phyloP scores from a whole-genome alignment of 2,329 filamentous ascomycete genomes.

The Cordyceps farinosa region DNA sequence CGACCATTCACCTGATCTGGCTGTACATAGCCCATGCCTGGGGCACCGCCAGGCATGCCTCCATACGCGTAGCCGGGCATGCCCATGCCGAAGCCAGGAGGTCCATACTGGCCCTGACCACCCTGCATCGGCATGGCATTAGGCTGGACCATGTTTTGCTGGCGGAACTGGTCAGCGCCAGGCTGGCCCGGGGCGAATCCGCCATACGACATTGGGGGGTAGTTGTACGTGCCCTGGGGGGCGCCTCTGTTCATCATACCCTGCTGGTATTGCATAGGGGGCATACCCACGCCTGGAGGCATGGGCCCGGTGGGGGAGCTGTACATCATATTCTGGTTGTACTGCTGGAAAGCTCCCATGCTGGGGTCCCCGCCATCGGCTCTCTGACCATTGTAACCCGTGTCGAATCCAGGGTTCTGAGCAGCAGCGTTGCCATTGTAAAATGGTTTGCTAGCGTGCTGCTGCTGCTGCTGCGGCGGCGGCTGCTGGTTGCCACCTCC shows the following conservation, averaged over 20 bases:
- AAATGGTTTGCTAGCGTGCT: constrained; percentile 47
- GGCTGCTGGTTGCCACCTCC: constrained; percentile 37
- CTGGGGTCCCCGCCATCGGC: constrained; percentile 50
- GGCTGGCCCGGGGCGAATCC: constrained; percentile 47
- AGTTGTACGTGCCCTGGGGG: constrained; percentile 56
- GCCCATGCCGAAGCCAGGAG: constrained; percentile 49
- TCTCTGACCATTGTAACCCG: constrained; percentile 49
- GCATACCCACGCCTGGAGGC: constrained; percentile 44
- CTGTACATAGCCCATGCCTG: constrained; percentile 51
- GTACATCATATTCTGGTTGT: constrained; percentile 51
- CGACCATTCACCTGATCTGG: constrained; percentile 55
- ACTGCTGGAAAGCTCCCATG: constrained; percentile 49
- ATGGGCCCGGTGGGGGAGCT: constrained; percentile 44
- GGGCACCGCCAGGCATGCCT: constrained; percentile 42
- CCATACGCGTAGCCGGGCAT: constrained; percentile 45
- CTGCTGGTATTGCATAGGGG: constrained; percentile 57
- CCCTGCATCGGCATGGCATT: constrained; percentile 42
- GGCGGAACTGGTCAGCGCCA: constrained; percentile 54
- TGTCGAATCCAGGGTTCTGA: constrained; percentile 46
- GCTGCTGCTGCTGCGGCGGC: constrained; percentile 36
- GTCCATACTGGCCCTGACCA: constrained; percentile 43
- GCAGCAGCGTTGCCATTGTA: constrained; percentile 45
- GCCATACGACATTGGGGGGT: constrained; percentile 53
- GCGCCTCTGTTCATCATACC: constrained; percentile 50
- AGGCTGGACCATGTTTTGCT: constrained; percentile 49